A percentile compares a stretch with the other conserved stretches of the same genome.
phyloP scores from a whole-genome alignment of 257 asterid genomes.

The Solanum bulbocastanum region DNA sequence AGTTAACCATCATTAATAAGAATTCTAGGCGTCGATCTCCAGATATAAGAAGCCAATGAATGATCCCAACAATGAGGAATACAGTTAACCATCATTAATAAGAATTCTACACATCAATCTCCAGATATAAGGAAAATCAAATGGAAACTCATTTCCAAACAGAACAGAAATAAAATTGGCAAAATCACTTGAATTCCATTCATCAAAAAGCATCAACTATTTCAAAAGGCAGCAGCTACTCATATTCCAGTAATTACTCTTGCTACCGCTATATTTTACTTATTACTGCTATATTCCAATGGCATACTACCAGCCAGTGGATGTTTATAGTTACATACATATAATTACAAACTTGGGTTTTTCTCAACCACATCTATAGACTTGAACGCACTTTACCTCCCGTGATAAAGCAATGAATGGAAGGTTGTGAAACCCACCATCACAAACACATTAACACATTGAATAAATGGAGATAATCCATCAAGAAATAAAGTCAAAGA shows the following conservation, averaged over 20 bases:
- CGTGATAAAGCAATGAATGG: neutral
- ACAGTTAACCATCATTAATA: neutral
- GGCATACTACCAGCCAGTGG: neutral
- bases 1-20: too few relatives aligned
- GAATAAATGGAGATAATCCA: neutral
- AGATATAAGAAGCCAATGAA: neutral
- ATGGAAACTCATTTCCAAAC: neutral
- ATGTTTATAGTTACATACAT: neutral
- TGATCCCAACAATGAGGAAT: neutral
- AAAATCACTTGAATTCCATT: neutral
- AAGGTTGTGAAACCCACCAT: neutral
- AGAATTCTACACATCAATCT: neutral
- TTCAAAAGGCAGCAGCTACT: neutral
- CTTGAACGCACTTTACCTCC: neutral
- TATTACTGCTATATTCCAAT: neutral
- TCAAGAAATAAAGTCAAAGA: neutral
- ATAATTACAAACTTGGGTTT: neutral
- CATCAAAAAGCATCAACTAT: neutral
- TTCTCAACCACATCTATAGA: neutral
- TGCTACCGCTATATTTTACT: neutral
- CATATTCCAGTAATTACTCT: neutral
- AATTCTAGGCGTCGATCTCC: too few relatives aligned
- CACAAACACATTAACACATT: neutral
- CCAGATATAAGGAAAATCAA: neutral
- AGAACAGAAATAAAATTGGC: neutral